Evolutionary conservation across 2,329 filamentous ascomycete species (phyloP).

Genomic region (Penicillium sp.): DNA sequence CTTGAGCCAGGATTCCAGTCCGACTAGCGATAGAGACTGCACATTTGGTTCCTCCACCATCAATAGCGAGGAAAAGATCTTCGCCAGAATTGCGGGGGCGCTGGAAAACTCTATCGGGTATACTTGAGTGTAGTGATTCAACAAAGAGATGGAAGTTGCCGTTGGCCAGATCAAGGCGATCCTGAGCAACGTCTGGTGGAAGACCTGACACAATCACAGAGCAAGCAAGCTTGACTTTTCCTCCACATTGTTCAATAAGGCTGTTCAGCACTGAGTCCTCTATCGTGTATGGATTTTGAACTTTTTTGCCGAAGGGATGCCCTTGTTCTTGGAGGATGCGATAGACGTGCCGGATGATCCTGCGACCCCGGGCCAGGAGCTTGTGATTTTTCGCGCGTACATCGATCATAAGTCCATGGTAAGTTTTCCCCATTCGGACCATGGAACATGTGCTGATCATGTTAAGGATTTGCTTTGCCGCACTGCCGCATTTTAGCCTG

Average conservation of each 20-base stretch:
- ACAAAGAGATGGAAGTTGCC: slow-evolving; percentile 1
- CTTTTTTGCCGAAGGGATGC: background rate
- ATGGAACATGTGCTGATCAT: background rate
- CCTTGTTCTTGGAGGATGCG: background rate
- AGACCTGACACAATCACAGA: background rate
- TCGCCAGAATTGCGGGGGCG: too few relatives aligned
- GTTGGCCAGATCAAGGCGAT: background rate
- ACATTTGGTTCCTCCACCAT: slow-evolving; percentile 2
- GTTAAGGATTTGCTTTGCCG: background rate
- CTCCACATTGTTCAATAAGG: background rate
- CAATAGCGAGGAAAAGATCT: background rate
- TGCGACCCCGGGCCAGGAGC: background rate
- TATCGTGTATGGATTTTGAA: background rate
- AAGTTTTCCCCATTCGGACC: background rate
- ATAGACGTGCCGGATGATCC: background rate
- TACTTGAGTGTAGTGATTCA: background rate
- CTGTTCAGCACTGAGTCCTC: background rate
- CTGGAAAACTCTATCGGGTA: too few relatives aligned
- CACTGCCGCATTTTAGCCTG: background rate
- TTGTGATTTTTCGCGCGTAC: background rate
- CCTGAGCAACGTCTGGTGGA: background rate
- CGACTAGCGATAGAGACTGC: background rate
- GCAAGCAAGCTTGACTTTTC: background rate
- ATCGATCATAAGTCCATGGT: background rate
- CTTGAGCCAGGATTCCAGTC: background rate